Evolutionary conservation across 31 red algal species (phyloP).

Genomic region (Endocladia muricata): DNA sequence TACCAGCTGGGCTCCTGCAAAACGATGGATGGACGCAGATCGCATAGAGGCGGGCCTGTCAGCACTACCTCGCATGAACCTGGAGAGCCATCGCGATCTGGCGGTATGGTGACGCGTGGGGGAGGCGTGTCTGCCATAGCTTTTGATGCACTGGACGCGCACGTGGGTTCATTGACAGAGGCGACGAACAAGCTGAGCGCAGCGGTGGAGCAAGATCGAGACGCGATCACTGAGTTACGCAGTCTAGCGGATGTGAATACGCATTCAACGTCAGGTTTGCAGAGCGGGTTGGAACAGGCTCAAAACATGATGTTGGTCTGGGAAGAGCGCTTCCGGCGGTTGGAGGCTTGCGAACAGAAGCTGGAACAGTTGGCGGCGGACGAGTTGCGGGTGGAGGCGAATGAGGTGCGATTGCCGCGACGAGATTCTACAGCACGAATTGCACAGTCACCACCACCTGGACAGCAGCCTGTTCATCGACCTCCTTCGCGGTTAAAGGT

Average conservation of each 20-base stretch:
- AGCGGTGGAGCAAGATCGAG: constrained; percentile 19
- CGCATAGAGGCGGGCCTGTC: neutral
- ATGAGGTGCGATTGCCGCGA: neutral
- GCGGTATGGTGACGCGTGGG: neutral
- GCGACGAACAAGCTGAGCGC: constrained; percentile 28
- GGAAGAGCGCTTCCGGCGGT: constrained; percentile 44
- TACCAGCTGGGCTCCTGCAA: constrained; percentile 19
- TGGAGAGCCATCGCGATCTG: neutral
- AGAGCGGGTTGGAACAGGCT: constrained; percentile 25
- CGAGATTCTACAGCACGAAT: neutral
- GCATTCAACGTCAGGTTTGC: constrained; percentile 5
- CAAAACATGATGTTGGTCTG: constrained; percentile 59
- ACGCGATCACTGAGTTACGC: constrained; percentile 4
- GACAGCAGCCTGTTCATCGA: neutral
- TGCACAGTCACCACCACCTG: neutral
- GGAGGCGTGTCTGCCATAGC: neutral
- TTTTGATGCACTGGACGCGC: constrained; percentile 30
- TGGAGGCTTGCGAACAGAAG: constrained; percentile 23
- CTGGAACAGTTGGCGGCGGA: constrained; percentile 6
- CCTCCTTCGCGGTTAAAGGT: constrained; percentile 6
- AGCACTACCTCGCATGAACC: neutral
- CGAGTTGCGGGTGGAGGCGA: neutral
- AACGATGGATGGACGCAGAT: neutral
- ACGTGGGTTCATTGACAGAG: constrained; percentile 33
- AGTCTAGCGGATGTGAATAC: neutral